These are phyloP conservation scores for Cucumis hystrix DNA, from an alignment of 306 rosid species.

Conservation along the genomic window DNA sequence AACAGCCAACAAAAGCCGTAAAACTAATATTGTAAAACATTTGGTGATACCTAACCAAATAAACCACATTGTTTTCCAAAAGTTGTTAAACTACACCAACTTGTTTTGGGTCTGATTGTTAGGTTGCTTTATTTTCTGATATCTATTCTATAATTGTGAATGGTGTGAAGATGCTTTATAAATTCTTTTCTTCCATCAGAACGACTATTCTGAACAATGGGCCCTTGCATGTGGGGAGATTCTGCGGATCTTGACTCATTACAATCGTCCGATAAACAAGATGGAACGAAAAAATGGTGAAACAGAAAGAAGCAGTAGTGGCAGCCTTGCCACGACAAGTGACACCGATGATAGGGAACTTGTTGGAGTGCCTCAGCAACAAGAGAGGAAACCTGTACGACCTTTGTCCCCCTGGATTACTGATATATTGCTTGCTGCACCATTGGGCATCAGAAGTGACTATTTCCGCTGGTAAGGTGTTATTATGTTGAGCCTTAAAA, in stretches of 20 bases:
- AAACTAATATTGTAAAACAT: not conserved
- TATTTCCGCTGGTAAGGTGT: constrained; percentile 86
- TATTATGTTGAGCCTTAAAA: not conserved
- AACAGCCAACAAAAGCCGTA: not conserved
- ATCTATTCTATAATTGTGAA: not conserved
- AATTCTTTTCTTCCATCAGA: constrained; percentile 30
- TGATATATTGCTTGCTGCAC: constrained; percentile 83
- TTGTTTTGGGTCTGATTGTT: not conserved
- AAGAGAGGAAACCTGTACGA: constrained; percentile 78
- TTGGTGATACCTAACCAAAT: not conserved
- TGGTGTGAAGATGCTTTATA: constrained; percentile 6
- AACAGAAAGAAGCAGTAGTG: constrained; percentile 78
- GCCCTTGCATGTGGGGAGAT: constrained; percentile 96
- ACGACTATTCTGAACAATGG: constrained; percentile 94
- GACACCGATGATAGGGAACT: constrained; percentile 38
- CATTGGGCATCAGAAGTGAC: constrained; percentile 86
- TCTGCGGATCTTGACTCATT: constrained; percentile 88
- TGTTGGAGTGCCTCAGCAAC: constrained; percentile 34
- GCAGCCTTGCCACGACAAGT: constrained; percentile 75
- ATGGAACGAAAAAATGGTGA: constrained; percentile 42
- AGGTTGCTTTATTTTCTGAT: not conserved
- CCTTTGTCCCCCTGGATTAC: constrained; percentile 96
- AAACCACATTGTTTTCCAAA: too few relatives aligned
- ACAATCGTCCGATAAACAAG: constrained; percentile 89
- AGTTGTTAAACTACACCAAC: not conserved